These are phyloP conservation scores for Cicer pinnatifidum DNA, from an alignment of 306 rosid genomes.

Conservation along the genomic window DNA sequence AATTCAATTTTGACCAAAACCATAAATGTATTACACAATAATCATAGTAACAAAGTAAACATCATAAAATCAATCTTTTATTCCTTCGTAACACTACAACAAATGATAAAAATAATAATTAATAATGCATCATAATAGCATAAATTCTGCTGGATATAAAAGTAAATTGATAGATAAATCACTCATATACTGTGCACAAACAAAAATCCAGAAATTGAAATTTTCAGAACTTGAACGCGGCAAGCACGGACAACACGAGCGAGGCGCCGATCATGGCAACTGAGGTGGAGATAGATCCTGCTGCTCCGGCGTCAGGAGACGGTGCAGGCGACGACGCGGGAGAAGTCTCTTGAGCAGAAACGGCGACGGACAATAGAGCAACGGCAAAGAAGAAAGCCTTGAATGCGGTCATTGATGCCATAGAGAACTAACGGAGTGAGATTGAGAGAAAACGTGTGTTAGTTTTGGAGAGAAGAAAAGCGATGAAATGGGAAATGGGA, in stretches of 20 bases:
- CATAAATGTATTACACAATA: neutral
- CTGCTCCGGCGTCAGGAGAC: slow-evolving; percentile 42
- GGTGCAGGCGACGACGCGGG: slow-evolving; percentile 48
- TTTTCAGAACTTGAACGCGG: slow-evolving; percentile 41
- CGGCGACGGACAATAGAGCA: slow-evolving; percentile 44
- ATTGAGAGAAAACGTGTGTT: neutral
- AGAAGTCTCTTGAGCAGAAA: slow-evolving; percentile 45
- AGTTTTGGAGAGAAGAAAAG: neutral
- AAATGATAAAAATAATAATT: slow-evolving; percentile 26
- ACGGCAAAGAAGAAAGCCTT: slow-evolving; percentile 45
- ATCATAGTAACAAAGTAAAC: neutral
- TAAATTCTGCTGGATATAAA: slow-evolving; percentile 1
- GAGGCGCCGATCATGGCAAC: slow-evolving; percentile 51
- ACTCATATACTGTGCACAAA: neutral
- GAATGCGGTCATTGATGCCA: slow-evolving; percentile 45
- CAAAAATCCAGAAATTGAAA: neutral
- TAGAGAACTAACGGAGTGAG: neutral
- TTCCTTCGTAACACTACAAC: slow-evolving; percentile 36
- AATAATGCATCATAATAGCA: neutral
- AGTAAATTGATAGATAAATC: neutral
- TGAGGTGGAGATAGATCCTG: slow-evolving; percentile 42
- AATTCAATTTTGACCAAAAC: too few relatives aligned
- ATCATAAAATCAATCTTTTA: slow-evolving; percentile 4
- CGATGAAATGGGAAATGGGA: neutral
- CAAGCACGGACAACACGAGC: slow-evolving; percentile 40